These are phyloP conservation scores for Talaromyces wortmannii DNA, from an alignment of 495 filamentous ascomycete genomes.

Conservation along the genomic window DNA sequence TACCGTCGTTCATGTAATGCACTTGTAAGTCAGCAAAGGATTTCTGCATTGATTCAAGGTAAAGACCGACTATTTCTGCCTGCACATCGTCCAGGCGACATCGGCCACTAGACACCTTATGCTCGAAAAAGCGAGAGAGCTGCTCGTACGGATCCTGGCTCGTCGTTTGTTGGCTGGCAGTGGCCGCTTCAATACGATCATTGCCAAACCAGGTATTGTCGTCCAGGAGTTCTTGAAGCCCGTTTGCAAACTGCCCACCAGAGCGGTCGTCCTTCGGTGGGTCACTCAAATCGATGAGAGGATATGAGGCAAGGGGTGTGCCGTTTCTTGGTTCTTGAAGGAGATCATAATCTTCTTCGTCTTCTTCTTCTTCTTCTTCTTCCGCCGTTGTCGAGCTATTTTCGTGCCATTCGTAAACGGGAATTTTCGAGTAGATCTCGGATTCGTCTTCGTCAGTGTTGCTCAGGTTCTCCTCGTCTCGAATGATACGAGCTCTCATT, in stretches of 20 bases:
- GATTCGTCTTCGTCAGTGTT: conserved; percentile 1
- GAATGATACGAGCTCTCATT: conserved; percentile 8
- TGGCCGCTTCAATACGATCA: neutral
- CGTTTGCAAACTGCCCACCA: neutral
- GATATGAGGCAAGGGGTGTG: neutral
- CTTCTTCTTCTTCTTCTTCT: too few relatives aligned
- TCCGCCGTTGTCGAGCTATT: neutral
- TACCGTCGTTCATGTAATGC: conserved; percentile 5
- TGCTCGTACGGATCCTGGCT: neutral
- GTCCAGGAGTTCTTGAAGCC: neutral
- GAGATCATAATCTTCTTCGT: too few relatives aligned
- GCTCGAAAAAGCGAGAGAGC: conserved; percentile 17
- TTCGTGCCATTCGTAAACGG: neutral
- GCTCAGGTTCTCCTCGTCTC: conserved; percentile 8
- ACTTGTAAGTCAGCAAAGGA: conserved; percentile 14
- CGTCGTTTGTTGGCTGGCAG: neutral
- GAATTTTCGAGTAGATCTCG: neutral
- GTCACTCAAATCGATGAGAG: neutral
- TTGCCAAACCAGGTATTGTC: neutral
- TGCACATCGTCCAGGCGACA: conserved; percentile 20
- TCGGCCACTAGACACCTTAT: conserved; percentile 14
- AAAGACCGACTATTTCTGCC: conserved; percentile 19
- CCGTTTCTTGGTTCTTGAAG: too few relatives aligned
- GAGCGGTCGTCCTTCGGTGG: neutral
- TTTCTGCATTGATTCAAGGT: conserved; percentile 19